Evolutionary conservation across 2,329 filamentous ascomycete genomes (phyloP).

Genomic region (Venturia nashicola): DNA sequence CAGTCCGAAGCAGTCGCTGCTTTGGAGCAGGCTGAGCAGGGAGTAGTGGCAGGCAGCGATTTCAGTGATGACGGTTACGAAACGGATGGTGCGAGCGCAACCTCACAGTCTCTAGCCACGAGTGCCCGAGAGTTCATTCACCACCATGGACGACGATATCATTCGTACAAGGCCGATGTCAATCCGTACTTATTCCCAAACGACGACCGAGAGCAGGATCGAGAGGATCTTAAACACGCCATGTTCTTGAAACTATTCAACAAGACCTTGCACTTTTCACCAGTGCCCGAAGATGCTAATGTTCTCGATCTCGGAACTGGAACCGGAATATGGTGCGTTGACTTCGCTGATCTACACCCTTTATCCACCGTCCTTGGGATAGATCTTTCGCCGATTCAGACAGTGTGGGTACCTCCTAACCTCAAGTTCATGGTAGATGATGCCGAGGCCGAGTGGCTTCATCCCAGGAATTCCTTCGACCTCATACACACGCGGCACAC

Average conservation of each 20-base stretch:
- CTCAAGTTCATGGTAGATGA: constrained; percentile 31
- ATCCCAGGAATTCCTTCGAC: constrained; percentile 34
- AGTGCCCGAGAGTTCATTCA: constrained; percentile 6
- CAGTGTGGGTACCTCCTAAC: constrained; percentile 29
- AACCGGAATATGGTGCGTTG: constrained; percentile 23
- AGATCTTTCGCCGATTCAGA: constrained; percentile 30
- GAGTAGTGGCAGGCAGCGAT: neutral
- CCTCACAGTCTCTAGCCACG: constrained; percentile 9
- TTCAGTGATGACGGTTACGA: constrained; percentile 7
- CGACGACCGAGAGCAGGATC: constrained; percentile 10
- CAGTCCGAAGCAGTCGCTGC: neutral
- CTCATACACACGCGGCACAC: constrained; percentile 44
- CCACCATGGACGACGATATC: constrained; percentile 10
- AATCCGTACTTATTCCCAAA: constrained; percentile 8
- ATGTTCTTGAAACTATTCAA: constrained; percentile 16
- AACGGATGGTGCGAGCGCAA: constrained; percentile 2
- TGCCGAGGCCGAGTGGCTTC: constrained; percentile 15
- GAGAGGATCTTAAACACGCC: constrained; percentile 8
- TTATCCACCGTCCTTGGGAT: constrained; percentile 24
- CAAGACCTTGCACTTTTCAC: constrained; percentile 26
- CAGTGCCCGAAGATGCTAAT: constrained; percentile 15
- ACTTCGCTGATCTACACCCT: constrained; percentile 28
- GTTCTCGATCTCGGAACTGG: neutral
- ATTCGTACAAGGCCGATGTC: constrained; percentile 6
- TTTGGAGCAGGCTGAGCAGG: constrained; percentile 8